Conservation (phyloP, 2,329 filamentous ascomycete genomes). For the Colletotrichum caudatum region DNA sequence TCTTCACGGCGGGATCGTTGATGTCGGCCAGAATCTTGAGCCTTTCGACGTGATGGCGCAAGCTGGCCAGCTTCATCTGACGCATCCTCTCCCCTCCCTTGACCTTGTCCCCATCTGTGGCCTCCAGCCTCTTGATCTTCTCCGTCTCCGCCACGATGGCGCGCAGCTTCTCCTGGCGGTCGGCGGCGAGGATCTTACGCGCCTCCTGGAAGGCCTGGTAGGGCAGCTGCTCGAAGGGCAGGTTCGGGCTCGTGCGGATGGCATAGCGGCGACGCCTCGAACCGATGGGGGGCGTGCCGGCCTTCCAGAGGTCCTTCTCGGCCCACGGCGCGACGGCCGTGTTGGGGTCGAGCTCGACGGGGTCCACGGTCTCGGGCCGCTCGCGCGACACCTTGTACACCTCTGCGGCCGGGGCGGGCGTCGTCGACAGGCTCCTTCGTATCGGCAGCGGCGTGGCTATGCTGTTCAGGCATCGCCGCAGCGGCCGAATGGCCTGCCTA, state of each 20-base stretch:
- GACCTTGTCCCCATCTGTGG: slow-evolving; percentile 66
- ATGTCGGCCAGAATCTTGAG: slow-evolving; percentile 93
- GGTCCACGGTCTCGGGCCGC: slow-evolving; percentile 45
- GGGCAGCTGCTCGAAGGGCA: slow-evolving; percentile 93
- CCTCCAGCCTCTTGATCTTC: slow-evolving; percentile 76
- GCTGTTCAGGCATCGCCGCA: slow-evolving; percentile 66
- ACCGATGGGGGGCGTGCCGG: slow-evolving; percentile 79
- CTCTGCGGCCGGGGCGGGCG: slow-evolving; percentile 50
- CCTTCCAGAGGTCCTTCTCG: slow-evolving; percentile 76
- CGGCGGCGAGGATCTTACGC: slow-evolving; percentile 81
- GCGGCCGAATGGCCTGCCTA: slow-evolving; percentile 68
- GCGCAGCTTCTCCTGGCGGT: slow-evolving; percentile 83
- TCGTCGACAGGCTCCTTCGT: slow-evolving; percentile 49
- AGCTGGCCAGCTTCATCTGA: slow-evolving; percentile 73
- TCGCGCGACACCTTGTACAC: slow-evolving; percentile 43
- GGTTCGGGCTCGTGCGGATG: slow-evolving; percentile 70
- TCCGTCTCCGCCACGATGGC: slow-evolving; percentile 76
- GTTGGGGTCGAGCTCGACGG: slow-evolving; percentile 70
- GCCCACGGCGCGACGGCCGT: slow-evolving; percentile 73
- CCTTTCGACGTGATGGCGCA: slow-evolving; percentile 79
- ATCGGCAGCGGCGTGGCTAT: slow-evolving; percentile 48
- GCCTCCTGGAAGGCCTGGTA: slow-evolving; percentile 99
- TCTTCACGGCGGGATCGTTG: slow-evolving; percentile 94
- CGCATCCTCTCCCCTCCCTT: slow-evolving; percentile 74
- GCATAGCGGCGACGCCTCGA: slow-evolving; percentile 86